phyloP scores from a whole-genome alignment of 768 basidiomycete species.

The Lactarius psammicola region DNA sequence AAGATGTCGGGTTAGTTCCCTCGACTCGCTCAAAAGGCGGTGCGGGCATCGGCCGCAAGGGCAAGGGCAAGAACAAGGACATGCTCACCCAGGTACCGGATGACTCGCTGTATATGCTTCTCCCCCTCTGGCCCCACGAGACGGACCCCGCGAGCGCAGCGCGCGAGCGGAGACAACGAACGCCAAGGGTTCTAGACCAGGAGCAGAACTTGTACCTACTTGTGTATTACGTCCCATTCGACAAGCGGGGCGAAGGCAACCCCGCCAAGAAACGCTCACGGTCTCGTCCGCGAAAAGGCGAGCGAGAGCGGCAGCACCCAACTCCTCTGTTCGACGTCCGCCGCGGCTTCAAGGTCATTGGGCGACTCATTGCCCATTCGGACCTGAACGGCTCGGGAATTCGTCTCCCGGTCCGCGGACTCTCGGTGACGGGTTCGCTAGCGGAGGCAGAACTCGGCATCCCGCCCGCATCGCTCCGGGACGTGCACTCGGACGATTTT shows the following conservation, averaged over 20 bases:
- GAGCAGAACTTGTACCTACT: conserved; percentile 69
- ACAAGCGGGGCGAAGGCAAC: conserved; percentile 34
- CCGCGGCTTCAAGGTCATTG: conserved; percentile 67
- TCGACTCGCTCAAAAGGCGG: conserved; percentile 36
- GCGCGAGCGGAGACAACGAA: conserved; percentile 26
- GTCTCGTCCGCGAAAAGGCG: conserved; percentile 36
- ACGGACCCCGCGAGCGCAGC: conserved; percentile 47
- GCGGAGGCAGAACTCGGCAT: conserved; percentile 40
- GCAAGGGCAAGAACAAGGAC: conserved; percentile 31
- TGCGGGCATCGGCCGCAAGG: conserved; percentile 30
- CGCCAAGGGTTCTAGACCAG: conserved; percentile 39
- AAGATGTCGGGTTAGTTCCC: conserved; percentile 75
- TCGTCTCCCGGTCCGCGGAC: conserved; percentile 67
- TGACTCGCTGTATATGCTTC: conserved; percentile 76
- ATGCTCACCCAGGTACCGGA: conserved; percentile 62
- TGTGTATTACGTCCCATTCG: conserved; percentile 73
- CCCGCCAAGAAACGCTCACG: conserved; percentile 47
- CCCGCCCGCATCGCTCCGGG: conserved; percentile 39
- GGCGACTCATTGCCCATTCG: conserved; percentile 67
- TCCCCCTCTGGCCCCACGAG: conserved; percentile 82
- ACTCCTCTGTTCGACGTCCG: conserved; percentile 45
- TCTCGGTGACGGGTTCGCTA: conserved; percentile 62
- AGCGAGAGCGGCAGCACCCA: conserved; percentile 18
- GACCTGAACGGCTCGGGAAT: conserved; percentile 74
- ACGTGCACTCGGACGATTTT: conserved; percentile 41